Conservation (phyloP, 192 early-diverging fungal species). For the Coemansia sp. region DNA sequence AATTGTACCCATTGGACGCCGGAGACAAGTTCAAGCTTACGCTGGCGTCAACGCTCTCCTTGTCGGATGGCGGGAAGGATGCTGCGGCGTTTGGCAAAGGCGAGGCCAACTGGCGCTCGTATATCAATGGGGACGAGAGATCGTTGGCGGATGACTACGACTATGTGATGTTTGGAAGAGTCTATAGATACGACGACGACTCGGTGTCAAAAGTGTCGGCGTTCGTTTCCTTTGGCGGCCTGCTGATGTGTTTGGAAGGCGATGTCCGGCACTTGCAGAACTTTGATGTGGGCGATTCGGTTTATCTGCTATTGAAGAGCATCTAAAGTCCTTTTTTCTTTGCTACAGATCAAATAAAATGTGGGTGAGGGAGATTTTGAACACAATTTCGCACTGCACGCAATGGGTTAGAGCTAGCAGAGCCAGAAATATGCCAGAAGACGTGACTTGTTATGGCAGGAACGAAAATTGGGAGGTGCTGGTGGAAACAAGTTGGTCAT, state of each 20-base stretch:
- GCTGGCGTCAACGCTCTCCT: conserved; percentile 76
- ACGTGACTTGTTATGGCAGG: too few species aligned
- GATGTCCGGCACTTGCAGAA: conserved; percentile 80
- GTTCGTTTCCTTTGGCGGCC: conserved; percentile 89
- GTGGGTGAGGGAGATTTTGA: too few species aligned
- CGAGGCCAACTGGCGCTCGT: conserved; percentile 57
- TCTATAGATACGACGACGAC: conserved; percentile 92
- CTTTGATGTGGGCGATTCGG: conserved; percentile 83
- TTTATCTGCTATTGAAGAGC: conserved; percentile 85
- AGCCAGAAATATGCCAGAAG: too few species aligned
- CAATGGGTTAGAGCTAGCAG: not conserved
- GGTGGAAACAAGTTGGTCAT: too few species aligned
- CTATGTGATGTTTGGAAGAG: conserved; percentile 98
- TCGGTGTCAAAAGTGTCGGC: conserved; percentile 72
- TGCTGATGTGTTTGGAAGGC: conserved; percentile 88
- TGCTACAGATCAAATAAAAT: too few species aligned
- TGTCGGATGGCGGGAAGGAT: conserved; percentile 25
- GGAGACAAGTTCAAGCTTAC: conserved; percentile 85
- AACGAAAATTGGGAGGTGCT: not conserved
- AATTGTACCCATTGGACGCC: conserved; percentile 86
- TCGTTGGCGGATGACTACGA: conserved; percentile 95
- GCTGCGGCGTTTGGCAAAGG: conserved; percentile 54
- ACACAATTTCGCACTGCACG: not conserved
- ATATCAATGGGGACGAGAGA: conserved; percentile 59
- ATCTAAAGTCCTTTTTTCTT: conserved; percentile 17